A percentile compares a stretch with the other conserved stretches of the same genome.
phyloP scores from a whole-genome alignment of 2,329 filamentous ascomycete genomes.

The Chaetomiaceae sp. region DNA sequence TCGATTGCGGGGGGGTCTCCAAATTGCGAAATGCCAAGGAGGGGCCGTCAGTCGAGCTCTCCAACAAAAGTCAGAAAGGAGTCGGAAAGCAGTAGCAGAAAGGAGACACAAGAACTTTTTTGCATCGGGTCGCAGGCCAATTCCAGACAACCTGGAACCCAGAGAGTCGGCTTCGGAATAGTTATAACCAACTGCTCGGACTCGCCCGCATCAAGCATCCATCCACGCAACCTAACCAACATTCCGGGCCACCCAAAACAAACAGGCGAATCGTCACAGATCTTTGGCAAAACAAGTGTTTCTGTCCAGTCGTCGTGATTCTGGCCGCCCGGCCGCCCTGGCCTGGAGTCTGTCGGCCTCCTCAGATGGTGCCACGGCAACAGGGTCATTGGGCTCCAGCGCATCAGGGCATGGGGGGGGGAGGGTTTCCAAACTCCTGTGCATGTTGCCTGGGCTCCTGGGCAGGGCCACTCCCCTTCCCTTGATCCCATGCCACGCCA shows the following conservation, averaged over 20 bases:
- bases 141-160: no score
- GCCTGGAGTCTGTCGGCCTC: constrained; percentile 1
- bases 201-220: no score
- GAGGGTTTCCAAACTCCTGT: no score
- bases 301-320: constrained; percentile 5
- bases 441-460: no score
- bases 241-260: no score
- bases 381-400: constrained; percentile 9
- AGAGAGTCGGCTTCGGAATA: no score
- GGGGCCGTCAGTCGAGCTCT: background rate
- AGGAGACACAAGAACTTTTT: background rate
- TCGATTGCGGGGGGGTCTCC: constrained; percentile 6
- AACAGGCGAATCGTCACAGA: background rate
- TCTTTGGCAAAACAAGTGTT: background rate
- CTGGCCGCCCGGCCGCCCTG: background rate
- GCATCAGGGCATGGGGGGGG: background rate
- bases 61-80: no score
- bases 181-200: no score
- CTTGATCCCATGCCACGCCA: no score
- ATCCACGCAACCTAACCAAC: no score
- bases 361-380: constrained; percentile 8
- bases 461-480: no score
- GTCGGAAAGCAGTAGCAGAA: background rate
- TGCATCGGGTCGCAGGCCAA: background rate
- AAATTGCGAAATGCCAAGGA: constrained; percentile 9